A percentile compares a stretch with the other conserved stretches of the same genome.
Conservation (phyloP, 2,329 filamentous ascomycete species). For the Aspergillus fischeri region DNA sequence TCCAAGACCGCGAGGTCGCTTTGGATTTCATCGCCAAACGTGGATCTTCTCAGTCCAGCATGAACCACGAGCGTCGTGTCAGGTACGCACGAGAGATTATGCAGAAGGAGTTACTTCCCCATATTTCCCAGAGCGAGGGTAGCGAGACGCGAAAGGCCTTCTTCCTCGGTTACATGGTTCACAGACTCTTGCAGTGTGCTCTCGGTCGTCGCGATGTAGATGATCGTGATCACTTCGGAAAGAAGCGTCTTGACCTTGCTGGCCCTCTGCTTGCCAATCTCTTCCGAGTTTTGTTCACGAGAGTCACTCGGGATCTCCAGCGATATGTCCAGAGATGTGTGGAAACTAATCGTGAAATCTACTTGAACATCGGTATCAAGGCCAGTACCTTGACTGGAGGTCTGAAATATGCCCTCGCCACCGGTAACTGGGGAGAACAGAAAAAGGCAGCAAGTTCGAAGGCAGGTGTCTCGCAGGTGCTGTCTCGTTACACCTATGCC, state of each 20-base stretch:
- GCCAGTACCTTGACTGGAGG: conserved; percentile 87
- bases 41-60: conserved; percentile 66
- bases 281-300: conserved; percentile 86
- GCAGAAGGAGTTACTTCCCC: conserved; percentile 93
- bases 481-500: conserved; percentile 96
- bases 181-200: conserved; percentile 88
- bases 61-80: conserved; percentile 81
- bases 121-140: conserved; percentile 92
- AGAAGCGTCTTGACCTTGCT: conserved; percentile 94
- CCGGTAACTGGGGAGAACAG: conserved; percentile 98
- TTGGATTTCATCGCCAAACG: conserved; percentile 94
- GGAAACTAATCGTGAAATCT: conserved; percentile 84
- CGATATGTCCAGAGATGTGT: conserved; percentile 90
- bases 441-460: conserved; percentile 96
- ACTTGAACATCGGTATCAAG: conserved; percentile 86
- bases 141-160: conserved; percentile 96
- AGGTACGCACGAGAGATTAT: conserved; percentile 90
- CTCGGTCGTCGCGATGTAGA: conserved; percentile 90
- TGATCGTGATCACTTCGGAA: conserved; percentile 97
- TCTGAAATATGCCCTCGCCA: conserved; percentile 92
- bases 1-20: conserved; percentile 91
- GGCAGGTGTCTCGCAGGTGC: conserved; percentile 94
- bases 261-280: conserved; percentile 93
- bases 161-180: conserved; percentile 98
- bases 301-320: conserved; percentile 86